phyloP scores from a whole-genome alignment of 352 stramenopile genomes.

The Pythium volutum region DNA sequence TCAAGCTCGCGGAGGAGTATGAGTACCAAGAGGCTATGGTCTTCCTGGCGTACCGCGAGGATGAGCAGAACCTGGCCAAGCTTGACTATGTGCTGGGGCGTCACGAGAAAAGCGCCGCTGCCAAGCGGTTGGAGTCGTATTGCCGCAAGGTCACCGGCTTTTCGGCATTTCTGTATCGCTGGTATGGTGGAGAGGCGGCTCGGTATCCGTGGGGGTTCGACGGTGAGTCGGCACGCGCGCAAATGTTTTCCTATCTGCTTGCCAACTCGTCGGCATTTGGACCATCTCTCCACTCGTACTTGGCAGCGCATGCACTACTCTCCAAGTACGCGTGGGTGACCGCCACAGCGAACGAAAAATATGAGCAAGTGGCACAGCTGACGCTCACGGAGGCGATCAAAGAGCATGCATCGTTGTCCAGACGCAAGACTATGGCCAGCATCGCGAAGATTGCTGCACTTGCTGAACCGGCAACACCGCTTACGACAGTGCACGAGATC shows the following conservation, averaged over 20 bases:
- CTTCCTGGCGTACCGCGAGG: conserved; percentile 62
- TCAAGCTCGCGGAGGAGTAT: conserved; percentile 65
- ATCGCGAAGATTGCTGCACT: conserved; percentile 79
- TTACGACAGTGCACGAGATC: conserved; percentile 43
- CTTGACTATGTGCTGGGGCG: conserved; percentile 75
- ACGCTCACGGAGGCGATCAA: conserved; percentile 50
- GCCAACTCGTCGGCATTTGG: conserved; percentile 61
- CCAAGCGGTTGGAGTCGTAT: conserved; percentile 66
- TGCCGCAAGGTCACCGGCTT: conserved; percentile 57
- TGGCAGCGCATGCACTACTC: conserved; percentile 54
- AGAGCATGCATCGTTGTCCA: conserved; percentile 50
- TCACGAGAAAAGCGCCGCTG: conserved; percentile 40
- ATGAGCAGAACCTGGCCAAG: conserved; percentile 50
- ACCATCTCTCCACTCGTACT: conserved; percentile 55
- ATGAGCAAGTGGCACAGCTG: conserved; percentile 51
- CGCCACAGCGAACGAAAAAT: conserved; percentile 59
- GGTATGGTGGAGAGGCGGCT: conserved; percentile 69
- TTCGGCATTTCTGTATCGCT: conserved; percentile 64
- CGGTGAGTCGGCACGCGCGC: conserved; percentile 20
- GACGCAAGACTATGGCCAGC: conserved; percentile 75
- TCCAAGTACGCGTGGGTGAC: conserved; percentile 66
- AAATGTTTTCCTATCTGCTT: conserved; percentile 65
- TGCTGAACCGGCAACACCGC: conserved; percentile 39
- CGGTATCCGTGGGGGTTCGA: conserved; percentile 60
- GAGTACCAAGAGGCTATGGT: conserved; percentile 85